A percentile compares a stretch with the other conserved stretches of the same genome.
Evolutionary conservation across 2,329 filamentous ascomycete species (phyloP).

Genomic region (Aspergillus niger): DNA sequence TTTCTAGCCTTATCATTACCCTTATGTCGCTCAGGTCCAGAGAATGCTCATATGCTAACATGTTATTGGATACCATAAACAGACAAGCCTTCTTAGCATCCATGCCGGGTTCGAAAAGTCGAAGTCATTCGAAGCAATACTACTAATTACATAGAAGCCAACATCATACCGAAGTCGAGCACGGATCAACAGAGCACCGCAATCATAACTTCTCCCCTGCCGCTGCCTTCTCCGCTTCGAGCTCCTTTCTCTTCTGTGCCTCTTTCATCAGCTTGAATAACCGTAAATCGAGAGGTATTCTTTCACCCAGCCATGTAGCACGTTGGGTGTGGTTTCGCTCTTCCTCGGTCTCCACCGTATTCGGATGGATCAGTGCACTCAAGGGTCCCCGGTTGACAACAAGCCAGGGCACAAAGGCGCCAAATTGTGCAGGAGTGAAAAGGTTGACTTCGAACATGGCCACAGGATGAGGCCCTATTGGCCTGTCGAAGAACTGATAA

Average conservation of each 20-base stretch:
- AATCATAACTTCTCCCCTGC: not conserved
- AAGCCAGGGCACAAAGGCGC: constrained; percentile 84
- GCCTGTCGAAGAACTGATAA: constrained; percentile 74
- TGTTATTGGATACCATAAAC: not conserved
- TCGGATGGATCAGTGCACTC: constrained; percentile 79
- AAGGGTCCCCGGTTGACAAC: constrained; percentile 78
- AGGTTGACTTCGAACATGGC: constrained; percentile 94
- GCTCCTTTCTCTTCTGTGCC: constrained; percentile 22
- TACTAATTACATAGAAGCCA: not conserved
- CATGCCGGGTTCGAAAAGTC: not conserved
- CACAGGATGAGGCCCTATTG: constrained; percentile 78
- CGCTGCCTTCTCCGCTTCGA: constrained; percentile 5
- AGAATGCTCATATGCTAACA: not conserved
- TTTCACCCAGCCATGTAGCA: constrained; percentile 50
- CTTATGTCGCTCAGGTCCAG: not conserved
- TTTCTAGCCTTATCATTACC: not conserved
- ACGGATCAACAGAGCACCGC: not conserved
- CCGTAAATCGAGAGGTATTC: constrained; percentile 46
- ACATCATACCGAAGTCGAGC: not conserved
- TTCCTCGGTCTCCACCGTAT: constrained; percentile 60
- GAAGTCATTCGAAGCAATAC: not conserved
- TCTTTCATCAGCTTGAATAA: constrained; percentile 38
- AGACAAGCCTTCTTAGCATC: not conserved
- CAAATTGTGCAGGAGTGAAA: constrained; percentile 83
- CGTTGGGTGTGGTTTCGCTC: constrained; percentile 52